Base-by-base conservation (phyloP, 177 flowering plant genomes). In the Vitis hybrid region DNA sequence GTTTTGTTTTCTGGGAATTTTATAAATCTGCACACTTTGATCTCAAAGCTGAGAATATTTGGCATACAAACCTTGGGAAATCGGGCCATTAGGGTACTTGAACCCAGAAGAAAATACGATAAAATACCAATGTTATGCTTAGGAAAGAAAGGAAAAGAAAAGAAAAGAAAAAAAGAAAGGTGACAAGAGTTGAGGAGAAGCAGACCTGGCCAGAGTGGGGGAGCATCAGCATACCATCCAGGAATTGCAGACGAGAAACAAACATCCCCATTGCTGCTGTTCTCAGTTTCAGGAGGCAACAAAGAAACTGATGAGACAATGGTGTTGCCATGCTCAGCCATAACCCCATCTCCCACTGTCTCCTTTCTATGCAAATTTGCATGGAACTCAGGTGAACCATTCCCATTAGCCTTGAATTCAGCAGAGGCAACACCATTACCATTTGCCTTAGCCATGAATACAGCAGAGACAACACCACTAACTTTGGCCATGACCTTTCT, bases 201-300 rank as follows among this genome's bases (percentile, higher is more conserved):
- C 16, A 56, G 18, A 56, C 60, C 60, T 56, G 60, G 60, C 60
- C 60, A 56, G 24, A 56, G 19, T 56, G 60, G 60, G 16, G 21
- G 11, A 16, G 21, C 10, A n/a, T 56, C 60, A 56, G 18, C 19
- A 16, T 16, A 56, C 60, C 60, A 56, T 9, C 60, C 60, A 56
- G 60, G 60, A 56, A 40, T 40, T 54, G 11, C 16, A 14, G 56
- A 14, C 6, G 16, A 54, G 16, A 54, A 54, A 15, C 7, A 6
- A 54, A 5, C 56, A 6, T 54, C 7, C 16, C 16, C 7, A 16
- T 54, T 54, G n/a, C 27, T 57, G 18, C n/a, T 7, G 46, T 40
- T 40, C 46, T 40, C 46, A 40, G 46, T 1, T 40, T 40, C 46
- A 40, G 8, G 2, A 14, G 18, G 59, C n/a, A n/a, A n/a, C 12